Evolutionary conservation across 2,329 filamentous ascomycete species (phyloP).

Genomic region (Pyricularia sp.): DNA sequence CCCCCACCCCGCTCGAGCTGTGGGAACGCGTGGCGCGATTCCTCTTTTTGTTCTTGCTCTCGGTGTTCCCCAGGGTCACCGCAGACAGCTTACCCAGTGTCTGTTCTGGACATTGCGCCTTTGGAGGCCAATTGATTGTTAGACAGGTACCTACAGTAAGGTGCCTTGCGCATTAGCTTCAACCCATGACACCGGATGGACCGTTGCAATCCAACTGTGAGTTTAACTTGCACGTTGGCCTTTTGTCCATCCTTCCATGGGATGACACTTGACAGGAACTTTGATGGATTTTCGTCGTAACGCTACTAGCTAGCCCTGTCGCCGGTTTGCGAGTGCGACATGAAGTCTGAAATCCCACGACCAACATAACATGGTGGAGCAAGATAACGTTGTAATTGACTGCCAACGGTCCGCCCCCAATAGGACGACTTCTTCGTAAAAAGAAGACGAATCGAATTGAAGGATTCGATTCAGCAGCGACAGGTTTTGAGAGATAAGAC

Average conservation of each 20-base stretch:
- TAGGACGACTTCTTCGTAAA: background rate
- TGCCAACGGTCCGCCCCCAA: background rate
- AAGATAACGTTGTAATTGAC: background rate
- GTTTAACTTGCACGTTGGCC: background rate
- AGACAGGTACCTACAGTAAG: too few species aligned
- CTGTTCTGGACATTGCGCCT: background rate
- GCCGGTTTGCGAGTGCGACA: background rate
- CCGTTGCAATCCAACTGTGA: background rate
- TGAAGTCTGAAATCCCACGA: background rate
- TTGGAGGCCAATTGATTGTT: background rate
- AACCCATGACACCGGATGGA: background rate
- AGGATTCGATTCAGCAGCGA: background rate
- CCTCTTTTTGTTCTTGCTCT: background rate
- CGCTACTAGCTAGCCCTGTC: background rate
- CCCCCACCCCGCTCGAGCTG: background rate
- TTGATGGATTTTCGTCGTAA: background rate
- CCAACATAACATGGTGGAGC: background rate
- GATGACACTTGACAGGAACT: too few species aligned
- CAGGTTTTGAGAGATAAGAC: background rate
- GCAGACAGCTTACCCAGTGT: background rate
- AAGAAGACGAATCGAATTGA: background rate
- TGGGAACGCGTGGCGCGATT: background rate
- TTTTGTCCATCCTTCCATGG: too few species aligned
- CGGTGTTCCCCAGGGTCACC: background rate
- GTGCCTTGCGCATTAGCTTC: background rate